A percentile compares a stretch with the other conserved stretches of the same genome.
These are phyloP conservation scores for Penstemon davidsonii DNA, from an alignment of 257 asterid genomes.

Conservation along the genomic window DNA sequence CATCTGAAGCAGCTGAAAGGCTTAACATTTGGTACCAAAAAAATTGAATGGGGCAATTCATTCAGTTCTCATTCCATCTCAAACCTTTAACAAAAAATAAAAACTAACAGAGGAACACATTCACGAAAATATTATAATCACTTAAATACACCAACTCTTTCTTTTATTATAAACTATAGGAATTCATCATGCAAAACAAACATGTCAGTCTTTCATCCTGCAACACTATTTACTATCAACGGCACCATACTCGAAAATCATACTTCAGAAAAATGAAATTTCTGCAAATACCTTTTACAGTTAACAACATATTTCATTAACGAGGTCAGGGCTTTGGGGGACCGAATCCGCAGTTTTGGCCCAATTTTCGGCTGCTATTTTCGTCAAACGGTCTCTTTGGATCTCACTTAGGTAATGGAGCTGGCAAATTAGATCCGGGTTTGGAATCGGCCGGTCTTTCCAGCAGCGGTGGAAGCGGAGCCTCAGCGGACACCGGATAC, in stretches of 20 bases:
- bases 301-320: slow-evolving; percentile 73
- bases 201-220: no score
- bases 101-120: no score
- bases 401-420: slow-evolving; percentile 88
- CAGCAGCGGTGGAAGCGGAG: slow-evolving; percentile 5
- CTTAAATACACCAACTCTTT: no score
- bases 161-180: no score
- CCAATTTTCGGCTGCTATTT: slow-evolving; percentile 85
- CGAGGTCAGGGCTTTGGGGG: slow-evolving; percentile 62
- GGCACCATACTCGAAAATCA: not conserved
- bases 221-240: not conserved
- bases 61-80: no score
- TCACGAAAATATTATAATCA: no score
- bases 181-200: no score
- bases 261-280: not conserved
- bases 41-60: no score
- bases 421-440: slow-evolving; percentile 56
- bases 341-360: slow-evolving; percentile 48
- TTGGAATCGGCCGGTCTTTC: slow-evolving; percentile 62
- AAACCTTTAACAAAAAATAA: no score
- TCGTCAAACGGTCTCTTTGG: slow-evolving; percentile 85
- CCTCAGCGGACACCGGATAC: slow-evolving; percentile 61
- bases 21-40: no score
- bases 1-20: not conserved
- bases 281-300: slow-evolving; percentile 61